Conservation (phyloP, 1,284 basidiomycete species). For the Heterobasidion occidentale region DNA sequence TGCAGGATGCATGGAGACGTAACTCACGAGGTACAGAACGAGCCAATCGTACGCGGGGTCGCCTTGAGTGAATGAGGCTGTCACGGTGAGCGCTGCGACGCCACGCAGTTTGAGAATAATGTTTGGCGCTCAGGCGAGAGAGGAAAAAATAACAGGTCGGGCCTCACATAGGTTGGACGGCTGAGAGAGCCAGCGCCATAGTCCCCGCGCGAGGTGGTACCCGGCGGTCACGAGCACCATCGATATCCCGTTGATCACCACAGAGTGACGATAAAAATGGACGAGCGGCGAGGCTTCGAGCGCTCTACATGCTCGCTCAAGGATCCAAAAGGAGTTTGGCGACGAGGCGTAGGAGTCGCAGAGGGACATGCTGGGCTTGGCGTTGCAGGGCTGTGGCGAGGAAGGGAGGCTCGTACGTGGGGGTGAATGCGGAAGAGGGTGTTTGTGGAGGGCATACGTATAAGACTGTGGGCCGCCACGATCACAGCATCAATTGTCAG, state of each 20-base stretch:
- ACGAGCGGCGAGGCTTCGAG: background rate
- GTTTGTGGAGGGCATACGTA: too few relatives aligned
- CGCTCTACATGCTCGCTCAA: background rate
- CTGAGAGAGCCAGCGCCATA: background rate
- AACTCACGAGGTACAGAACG: background rate
- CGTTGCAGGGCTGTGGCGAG: background rate
- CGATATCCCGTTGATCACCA: background rate
- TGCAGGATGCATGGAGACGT: too few relatives aligned
- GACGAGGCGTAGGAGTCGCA: background rate
- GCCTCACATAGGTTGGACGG: background rate
- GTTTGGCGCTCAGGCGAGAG: background rate
- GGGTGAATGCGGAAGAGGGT: too few relatives aligned
- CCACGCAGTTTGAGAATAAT: background rate
- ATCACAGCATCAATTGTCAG: too few relatives aligned
- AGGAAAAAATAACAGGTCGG: background rate
- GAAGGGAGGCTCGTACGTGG: background rate
- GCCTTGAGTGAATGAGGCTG: background rate
- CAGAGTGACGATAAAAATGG: background rate
- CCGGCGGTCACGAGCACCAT: background rate
- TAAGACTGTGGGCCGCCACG: too few relatives aligned
- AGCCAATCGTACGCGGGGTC: background rate
- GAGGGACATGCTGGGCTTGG: background rate
- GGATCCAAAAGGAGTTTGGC: background rate
- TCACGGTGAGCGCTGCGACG: background rate
- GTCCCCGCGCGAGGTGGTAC: background rate